Base-by-base conservation (phyloP, 495 filamentous ascomycete genomes). In the Penicillium daleae region DNA sequence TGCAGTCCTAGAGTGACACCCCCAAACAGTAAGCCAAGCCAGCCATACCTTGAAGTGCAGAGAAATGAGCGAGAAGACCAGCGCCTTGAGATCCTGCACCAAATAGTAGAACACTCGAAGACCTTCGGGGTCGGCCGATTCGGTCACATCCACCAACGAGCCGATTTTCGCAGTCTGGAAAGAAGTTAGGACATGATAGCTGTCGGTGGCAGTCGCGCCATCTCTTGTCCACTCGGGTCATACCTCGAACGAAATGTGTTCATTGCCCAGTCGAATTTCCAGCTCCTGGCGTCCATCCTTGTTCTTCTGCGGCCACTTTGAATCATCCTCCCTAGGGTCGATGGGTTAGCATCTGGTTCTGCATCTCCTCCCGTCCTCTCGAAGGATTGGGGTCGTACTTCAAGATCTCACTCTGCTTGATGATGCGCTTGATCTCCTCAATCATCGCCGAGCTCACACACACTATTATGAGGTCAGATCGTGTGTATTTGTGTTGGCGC, bases 81-180 rank as follows among this genome's bases (percentile, higher is more conserved):
- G 85, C 15, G 95, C 95, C 79, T 98, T 98, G 51, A 99, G 81
- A 70, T 99, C 96, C 73, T 98, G 96, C 5, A 98, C 94, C 0
- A 99, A 90, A 71, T 99, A 99, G 82, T 99, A 98, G 76, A 99
- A 99, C n/a, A 99, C 96, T 13, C 96, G 86, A 15, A 99, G 85
- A 33, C 96, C 96, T 75, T 99, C 96, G 10, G 96, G 96, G 72
- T 99, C 96, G 22, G 89, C 89, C 4, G 93, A 97, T 65, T 97
- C 96, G 44, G 92, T 94, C 50, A 99, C 94, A 72, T 99, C 96
- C 68, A 95, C 92, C 48, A 99, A 80, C 15, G 95, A 98, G 57
- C 96, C 96, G 66, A 99, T 98, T 77, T 99, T 99, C 24, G 96
- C 96, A 17, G 96, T 99, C 93, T 97, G 68, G 57, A 53, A 55